A percentile compares a stretch with the other conserved stretches of the same genome.
These are phyloP conservation scores for Alliaria petiolata DNA, from an alignment of 345 rosid genomes.

Conservation along the genomic window DNA sequence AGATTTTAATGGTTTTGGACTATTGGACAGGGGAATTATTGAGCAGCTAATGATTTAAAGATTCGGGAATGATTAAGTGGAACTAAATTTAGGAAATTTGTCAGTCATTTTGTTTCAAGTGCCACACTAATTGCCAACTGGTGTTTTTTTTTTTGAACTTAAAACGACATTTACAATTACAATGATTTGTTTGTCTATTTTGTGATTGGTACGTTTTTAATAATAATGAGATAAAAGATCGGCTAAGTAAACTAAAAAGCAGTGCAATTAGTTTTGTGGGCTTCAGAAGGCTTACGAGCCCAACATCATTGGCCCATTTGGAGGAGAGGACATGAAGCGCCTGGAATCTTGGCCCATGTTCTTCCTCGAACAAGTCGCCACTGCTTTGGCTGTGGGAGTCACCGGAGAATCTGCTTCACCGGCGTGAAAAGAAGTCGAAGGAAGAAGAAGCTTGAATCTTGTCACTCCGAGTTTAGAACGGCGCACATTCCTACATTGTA, in stretches of 20 bases:
- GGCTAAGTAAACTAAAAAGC: too few species aligned
- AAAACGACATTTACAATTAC: too few species aligned
- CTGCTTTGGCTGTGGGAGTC: not conserved
- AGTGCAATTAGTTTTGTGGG: not conserved
- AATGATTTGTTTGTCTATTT: too few species aligned
- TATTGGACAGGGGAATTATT: not conserved
- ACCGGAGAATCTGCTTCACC: not conserved
- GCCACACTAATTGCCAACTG: too few species aligned
- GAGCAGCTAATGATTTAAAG: conserved; percentile 13
- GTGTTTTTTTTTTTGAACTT: too few species aligned
- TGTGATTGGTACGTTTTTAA: too few species aligned
- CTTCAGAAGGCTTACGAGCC: not conserved
- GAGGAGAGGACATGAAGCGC: not conserved
- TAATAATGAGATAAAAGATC: too few species aligned
- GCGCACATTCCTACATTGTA: not conserved
- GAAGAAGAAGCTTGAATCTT: not conserved
- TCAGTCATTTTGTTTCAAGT: too few species aligned
- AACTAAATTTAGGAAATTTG: too few species aligned
- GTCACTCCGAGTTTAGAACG: not conserved
- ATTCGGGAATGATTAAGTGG: not conserved
- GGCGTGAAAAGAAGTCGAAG: too few species aligned
- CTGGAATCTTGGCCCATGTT: not conserved
- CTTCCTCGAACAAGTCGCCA: not conserved
- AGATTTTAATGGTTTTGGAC: conserved; percentile 10
- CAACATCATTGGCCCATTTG: not conserved